Evolutionary conservation across 1,284 basidiomycete species (phyloP), one percentile per base, ranked within the genome.

Genomic region (Sanguinoderma infundibulare): DNA sequence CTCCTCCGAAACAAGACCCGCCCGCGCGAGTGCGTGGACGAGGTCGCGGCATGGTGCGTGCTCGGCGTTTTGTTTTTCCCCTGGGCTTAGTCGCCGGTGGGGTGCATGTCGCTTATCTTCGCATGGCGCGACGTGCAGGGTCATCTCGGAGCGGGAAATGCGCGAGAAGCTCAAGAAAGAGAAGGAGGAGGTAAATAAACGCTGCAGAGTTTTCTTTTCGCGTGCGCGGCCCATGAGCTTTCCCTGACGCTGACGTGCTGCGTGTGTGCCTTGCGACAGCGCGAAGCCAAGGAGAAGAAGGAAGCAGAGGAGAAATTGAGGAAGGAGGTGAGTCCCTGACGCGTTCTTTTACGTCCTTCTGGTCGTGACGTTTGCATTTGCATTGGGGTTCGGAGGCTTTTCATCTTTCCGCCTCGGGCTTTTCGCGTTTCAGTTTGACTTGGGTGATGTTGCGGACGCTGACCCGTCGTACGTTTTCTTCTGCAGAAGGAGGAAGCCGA

Each of bases 1-100:
- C 81, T 92, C 26, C 79, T 93, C 60, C 90, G 89, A 80, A 93
- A 93, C 75, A 93, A 94, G 82, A 89, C 92, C 17, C 86, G 92
- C 30, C 92, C 91, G 32, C 81, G 83, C 58, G 90, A 94, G 75
- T 89, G 87, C 68, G 92, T 92, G 22, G 88, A 90, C 20, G 92
- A 94, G 74, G 90, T 91, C 28, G 79, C 72, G 17, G 86, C 84
- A 51, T 93, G 91, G 83, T 83, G 61, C 50, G 77, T 65, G 38
- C n/a, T 38, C 30, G 28, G 32, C 38, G 28, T 20, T 49, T 15
- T 61, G n/a, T 57, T 60, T 42, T n/a, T 46, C 12, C 1, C 40
- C 4, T 12, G 36, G 61, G 20, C 42, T 53, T 40, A 53, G 32
- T 54, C 39, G 10, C 39, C 53, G 50, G 56, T 54, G 42, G 56